These are phyloP conservation scores for Sergeia podlipaevii DNA, from an alignment of 208 protist species.

Conservation along the genomic window DNA sequence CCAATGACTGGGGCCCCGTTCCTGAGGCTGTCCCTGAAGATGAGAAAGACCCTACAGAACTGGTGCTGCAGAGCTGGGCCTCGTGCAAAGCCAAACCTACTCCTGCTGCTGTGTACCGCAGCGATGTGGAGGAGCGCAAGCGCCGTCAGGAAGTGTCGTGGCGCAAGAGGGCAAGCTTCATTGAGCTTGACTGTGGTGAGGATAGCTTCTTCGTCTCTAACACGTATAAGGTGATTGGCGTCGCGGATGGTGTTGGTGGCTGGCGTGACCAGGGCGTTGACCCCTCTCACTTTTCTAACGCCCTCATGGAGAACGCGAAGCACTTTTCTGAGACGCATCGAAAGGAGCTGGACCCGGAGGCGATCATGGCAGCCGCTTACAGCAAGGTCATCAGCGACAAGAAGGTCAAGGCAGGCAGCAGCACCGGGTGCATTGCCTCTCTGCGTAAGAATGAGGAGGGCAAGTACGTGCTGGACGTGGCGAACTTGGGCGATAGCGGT, in stretches of 20 bases:
- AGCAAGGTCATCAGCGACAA: constrained; percentile 69
- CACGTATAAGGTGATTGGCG: constrained; percentile 88
- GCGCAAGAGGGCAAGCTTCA: constrained; percentile 86
- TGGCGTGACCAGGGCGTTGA: constrained; percentile 87
- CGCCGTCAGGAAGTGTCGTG: constrained; percentile 59
- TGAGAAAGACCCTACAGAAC: constrained; percentile 74
- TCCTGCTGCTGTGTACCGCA: constrained; percentile 67
- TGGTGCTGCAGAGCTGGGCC: constrained; percentile 90
- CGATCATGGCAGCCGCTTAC: constrained; percentile 80
- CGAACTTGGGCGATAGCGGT: constrained; percentile 91
- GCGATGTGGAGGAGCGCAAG: constrained; percentile 77
- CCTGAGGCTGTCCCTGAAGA: constrained; percentile 67
- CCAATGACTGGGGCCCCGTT: constrained; percentile 62
- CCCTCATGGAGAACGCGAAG: constrained; percentile 91
- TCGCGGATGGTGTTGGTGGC: constrained; percentile 91
- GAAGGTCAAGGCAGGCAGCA: constrained; percentile 86
- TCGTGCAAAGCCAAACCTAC: constrained; percentile 88
- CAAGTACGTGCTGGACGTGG: constrained; percentile 70
- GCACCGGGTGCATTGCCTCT: constrained; percentile 83
- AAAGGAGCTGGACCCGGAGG: constrained; percentile 70
- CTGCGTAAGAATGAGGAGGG: constrained; percentile 50
- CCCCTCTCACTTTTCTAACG: constrained; percentile 76
- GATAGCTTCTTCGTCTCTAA: constrained; percentile 93
- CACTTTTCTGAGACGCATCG: constrained; percentile 82
- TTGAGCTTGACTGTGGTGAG: constrained; percentile 92